phyloP scores from a whole-genome alignment of 306 rosid genomes.

The Pyrus communis region DNA sequence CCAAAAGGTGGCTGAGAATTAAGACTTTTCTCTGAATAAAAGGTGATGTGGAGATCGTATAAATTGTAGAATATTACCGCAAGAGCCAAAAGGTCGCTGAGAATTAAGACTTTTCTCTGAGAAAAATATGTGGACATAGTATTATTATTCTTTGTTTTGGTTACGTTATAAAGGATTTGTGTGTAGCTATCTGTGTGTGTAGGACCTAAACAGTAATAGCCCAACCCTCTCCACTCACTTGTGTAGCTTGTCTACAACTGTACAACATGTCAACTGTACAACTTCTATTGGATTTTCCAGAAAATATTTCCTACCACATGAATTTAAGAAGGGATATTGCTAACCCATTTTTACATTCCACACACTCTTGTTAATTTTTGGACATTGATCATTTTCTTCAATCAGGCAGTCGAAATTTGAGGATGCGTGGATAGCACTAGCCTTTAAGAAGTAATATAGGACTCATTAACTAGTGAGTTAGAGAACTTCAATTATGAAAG shows the following conservation, averaged over 20 bases:
- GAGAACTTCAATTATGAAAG: no score
- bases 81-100: no score
- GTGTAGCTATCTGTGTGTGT: neutral
- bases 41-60: constrained; percentile 17
- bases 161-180: neutral
- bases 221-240: neutral
- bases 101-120: no score
- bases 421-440: no score
- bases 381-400: no score
- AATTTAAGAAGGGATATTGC: neutral
- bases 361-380: no score
- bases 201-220: neutral
- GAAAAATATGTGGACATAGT: neutral
- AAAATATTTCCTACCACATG: neutral
- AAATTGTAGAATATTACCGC: no score
- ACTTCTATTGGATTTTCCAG: no score
- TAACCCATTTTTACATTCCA: no score
- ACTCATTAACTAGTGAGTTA: neutral
- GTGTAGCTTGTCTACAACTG: neutral
- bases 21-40: neutral
- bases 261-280: neutral
- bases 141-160: neutral
- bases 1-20: no score
- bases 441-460: neutral
- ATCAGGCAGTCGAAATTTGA: no score